Evolutionary conservation across 306 rosid genomes (phyloP).

Genomic region (Dryas drummondii): DNA sequence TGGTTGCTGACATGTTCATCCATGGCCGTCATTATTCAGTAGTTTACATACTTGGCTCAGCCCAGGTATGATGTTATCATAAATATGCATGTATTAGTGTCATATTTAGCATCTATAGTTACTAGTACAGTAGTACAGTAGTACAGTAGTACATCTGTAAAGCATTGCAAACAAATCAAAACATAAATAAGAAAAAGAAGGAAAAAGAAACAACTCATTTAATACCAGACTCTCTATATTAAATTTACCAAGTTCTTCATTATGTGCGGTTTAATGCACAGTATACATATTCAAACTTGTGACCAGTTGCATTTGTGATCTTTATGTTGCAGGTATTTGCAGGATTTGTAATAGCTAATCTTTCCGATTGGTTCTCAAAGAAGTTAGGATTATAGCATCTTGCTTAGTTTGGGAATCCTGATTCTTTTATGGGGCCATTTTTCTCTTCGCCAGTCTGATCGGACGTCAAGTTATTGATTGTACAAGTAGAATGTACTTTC

Average conservation of each 20-base stretch:
- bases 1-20: slow-evolving; percentile 96
- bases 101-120: background rate
- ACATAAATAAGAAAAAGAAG: no score
- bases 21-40: slow-evolving; percentile 95
- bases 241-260: background rate
- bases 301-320: slow-evolving; percentile 7
- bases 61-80: slow-evolving; percentile 49
- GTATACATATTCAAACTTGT: background rate
- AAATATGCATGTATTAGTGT: background rate
- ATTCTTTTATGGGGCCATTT: slow-evolving; percentile 42
- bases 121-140: background rate
- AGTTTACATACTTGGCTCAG: slow-evolving; percentile 86
- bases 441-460: slow-evolving; percentile 20
- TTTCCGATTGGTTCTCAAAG: slow-evolving; percentile 66
- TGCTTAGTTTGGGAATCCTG: slow-evolving; percentile 22
- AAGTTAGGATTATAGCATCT: slow-evolving; percentile 64
- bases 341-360: slow-evolving; percentile 92
- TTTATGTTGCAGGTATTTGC: slow-evolving; percentile 74
- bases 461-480: slow-evolving; percentile 23
- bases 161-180: no score
- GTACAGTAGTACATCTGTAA: background rate
- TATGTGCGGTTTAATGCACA: background rate
- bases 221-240: background rate
- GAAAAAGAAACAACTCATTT: no score
- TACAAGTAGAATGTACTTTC: slow-evolving; percentile 2